These are phyloP conservation scores for Crassisporium funariophilum DNA, from an alignment of 768 basidiomycete genomes.

Conservation along the genomic window DNA sequence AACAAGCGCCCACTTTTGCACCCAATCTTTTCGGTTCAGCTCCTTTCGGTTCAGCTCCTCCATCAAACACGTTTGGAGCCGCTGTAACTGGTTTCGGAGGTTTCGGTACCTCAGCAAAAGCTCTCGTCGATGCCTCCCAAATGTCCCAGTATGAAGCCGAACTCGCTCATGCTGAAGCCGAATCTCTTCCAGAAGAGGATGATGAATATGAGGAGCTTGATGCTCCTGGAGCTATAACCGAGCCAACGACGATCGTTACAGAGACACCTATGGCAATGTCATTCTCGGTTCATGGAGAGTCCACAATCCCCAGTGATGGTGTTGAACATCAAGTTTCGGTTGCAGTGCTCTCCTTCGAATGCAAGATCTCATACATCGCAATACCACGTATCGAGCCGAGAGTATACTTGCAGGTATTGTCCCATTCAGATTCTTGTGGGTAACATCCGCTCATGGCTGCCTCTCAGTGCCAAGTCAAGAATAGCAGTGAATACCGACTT, in stretches of 20 bases:
- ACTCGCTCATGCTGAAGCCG: background rate
- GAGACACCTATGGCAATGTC: slow-evolving; percentile 56
- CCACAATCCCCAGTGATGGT: slow-evolving; percentile 57
- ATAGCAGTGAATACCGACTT: slow-evolving; percentile 58
- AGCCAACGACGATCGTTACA: slow-evolving; percentile 45
- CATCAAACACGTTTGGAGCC: background rate
- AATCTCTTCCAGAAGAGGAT: slow-evolving; percentile 8
- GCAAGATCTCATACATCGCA: slow-evolving; percentile 46
- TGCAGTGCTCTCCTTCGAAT: slow-evolving; percentile 48
- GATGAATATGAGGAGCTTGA: slow-evolving; percentile 36
- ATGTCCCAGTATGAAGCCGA: background rate
- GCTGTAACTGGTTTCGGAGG: background rate
- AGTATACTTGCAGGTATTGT: slow-evolving; percentile 55
- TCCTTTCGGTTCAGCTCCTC: background rate
- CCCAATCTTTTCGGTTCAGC: background rate
- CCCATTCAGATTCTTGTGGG: slow-evolving; percentile 1
- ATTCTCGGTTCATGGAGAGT: slow-evolving; percentile 50
- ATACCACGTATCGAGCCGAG: slow-evolving; percentile 51
- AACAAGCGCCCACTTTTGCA: slow-evolving; percentile 2
- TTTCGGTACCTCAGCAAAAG: too few relatives aligned
- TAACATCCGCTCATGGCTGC: background rate
- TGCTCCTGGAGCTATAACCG: slow-evolving; percentile 22
- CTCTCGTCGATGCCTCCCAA: background rate
- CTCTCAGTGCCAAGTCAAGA: slow-evolving; percentile 51
- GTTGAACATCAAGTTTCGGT: slow-evolving; percentile 56